A percentile compares a stretch with the other conserved stretches of the same genome.
phyloP scores from a whole-genome alignment of 257 asterid species.

The Agastache rugosa region DNA sequence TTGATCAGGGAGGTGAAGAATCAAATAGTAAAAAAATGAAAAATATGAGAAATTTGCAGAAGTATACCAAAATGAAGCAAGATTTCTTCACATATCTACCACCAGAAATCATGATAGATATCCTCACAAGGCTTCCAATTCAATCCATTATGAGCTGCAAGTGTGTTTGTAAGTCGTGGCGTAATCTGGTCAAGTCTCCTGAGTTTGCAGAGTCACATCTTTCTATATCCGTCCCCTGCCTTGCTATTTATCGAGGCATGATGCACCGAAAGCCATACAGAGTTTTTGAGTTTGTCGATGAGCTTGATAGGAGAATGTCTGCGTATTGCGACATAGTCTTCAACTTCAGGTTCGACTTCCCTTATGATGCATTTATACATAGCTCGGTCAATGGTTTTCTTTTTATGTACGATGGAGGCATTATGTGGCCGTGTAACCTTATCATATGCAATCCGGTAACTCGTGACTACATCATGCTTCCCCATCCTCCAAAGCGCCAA shows the following conservation, averaged over 20 bases:
- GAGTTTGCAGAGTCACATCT: slow-evolving; percentile 3
- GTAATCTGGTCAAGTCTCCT: neutral
- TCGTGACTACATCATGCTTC: slow-evolving; percentile 41
- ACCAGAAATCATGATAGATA: slow-evolving; percentile 35
- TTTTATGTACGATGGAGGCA: neutral
- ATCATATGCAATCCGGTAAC: slow-evolving; percentile 51
- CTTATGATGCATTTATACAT: neutral
- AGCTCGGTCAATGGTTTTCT: slow-evolving; percentile 39
- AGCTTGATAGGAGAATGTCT: slow-evolving; percentile 14
- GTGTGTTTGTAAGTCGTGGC: slow-evolving; percentile 43
- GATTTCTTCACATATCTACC: slow-evolving; percentile 35
- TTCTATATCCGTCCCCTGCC: slow-evolving; percentile 15
- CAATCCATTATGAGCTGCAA: slow-evolving; percentile 33
- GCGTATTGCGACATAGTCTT: slow-evolving; percentile 23
- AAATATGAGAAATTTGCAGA: neutral
- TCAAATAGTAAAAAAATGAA: neutral
- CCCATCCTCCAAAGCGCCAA: neutral
- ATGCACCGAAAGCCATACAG: neutral
- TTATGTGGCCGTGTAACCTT: neutral
- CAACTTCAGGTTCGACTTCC: neutral
- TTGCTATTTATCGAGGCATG: neutral
- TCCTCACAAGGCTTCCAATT: slow-evolving; percentile 44
- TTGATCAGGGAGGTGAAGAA: neutral
- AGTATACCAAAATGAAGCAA: neutral
- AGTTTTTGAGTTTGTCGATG: slow-evolving; percentile 34